Conservation (phyloP, 345 rosid species). For the Aurinia saxatilis region DNA sequence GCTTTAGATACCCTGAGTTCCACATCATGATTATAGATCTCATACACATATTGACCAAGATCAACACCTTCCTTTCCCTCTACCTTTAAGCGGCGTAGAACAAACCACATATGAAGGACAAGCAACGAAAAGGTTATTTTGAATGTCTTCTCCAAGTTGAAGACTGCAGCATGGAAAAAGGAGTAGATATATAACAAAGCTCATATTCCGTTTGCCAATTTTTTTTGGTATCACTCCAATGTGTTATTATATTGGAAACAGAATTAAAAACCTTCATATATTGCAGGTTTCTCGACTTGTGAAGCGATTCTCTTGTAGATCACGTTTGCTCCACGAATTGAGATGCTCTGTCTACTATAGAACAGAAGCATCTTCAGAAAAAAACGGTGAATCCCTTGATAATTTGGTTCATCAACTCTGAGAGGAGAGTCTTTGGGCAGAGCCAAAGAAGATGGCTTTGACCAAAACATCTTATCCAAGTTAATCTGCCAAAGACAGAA, state of each 20-base stretch:
- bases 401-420: constrained; percentile 71
- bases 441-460: constrained; percentile 86
- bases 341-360: constrained; percentile 86
- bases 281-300: constrained; percentile 71
- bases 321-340: constrained; percentile 80
- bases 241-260: too few species aligned
- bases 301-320: constrained; percentile 53
- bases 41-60: constrained; percentile 84
- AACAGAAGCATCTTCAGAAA: constrained; percentile 62
- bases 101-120: constrained; percentile 92
- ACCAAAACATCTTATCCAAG: constrained; percentile 72
- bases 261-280: constrained; percentile 75
- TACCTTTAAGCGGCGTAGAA: constrained; percentile 69
- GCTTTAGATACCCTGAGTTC: constrained; percentile 94
- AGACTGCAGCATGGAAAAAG: constrained; percentile 47
- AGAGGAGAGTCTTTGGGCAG: constrained; percentile 60
- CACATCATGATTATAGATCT: constrained; percentile 88
- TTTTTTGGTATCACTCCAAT: too few species aligned
- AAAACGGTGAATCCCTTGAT: constrained; percentile 49
- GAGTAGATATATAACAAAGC: background rate
- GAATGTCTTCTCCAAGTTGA: constrained; percentile 93
- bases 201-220: too few species aligned
- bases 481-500: constrained; percentile 56
- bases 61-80: constrained; percentile 93
- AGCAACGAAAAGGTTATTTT: constrained; percentile 76